phyloP scores from a whole-genome alignment of 2,329 filamentous ascomycete species.

The Diaporthe sp. region DNA sequence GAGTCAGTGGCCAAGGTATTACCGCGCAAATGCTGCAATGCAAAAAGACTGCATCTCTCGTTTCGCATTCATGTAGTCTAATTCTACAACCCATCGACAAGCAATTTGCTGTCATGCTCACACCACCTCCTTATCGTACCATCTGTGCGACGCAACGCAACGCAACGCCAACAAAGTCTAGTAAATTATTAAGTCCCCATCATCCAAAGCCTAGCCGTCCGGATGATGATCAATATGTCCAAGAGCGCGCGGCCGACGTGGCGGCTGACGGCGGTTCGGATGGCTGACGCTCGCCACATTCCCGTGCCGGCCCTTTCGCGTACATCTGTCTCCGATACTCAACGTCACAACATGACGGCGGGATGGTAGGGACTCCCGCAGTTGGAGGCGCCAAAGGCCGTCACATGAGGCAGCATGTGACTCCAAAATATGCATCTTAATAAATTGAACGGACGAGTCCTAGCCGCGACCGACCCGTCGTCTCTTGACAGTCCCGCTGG shows the following conservation, averaged over 20 bases:
- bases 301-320: too few relatives aligned
- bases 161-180: conserved; percentile 13
- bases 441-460: neutral
- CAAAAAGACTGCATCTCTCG: conserved; percentile 8
- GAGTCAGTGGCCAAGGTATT: neutral
- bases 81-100: conserved; percentile 7
- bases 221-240: conserved; percentile 10
- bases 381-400: neutral
- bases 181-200: conserved; percentile 9
- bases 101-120: neutral
- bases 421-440: neutral
- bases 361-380: neutral
- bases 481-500: conserved; percentile 44
- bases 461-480: conserved; percentile 45
- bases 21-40: neutral
- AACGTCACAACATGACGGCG: neutral
- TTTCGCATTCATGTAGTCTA: conserved; percentile 22
- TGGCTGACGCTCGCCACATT: neutral
- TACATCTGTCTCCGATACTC: neutral
- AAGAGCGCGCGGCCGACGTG: neutral
- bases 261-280: neutral
- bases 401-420: neutral
- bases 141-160: conserved; percentile 1
- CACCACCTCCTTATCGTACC: neutral
- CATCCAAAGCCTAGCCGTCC: conserved; percentile 7